Base-by-base conservation (phyloP, 2,329 filamentous ascomycete species). In the Paecilomyces sp. region DNA sequence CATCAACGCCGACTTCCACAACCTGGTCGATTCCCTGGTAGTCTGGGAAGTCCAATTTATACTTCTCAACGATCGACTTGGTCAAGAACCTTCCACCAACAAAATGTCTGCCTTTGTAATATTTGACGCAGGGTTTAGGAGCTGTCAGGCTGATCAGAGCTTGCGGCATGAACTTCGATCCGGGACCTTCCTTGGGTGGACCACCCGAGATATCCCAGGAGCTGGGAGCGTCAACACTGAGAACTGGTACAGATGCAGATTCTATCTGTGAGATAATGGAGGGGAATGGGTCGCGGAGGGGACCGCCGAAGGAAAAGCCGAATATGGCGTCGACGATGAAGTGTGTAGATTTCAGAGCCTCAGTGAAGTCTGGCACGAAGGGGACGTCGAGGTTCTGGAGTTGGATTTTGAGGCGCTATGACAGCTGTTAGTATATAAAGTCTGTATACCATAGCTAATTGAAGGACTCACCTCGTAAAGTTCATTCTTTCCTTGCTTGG, bases 311-410 rank as follows among this genome's bases (percentile, higher is more conserved):
- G 62, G 89, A 94, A 79, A 99, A 99, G 7, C 90, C 92, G 71
- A 99, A 99, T 63, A 99, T 91, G 9, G 94, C 91, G 75, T 99
- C 94, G 60, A 99, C 80, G 57, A 99, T 78, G 65, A 96, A 89
- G 71, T 97, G 89, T 1, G 89, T 83, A 57, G 85, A 80, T 54
- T 80, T 76, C 6, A 96, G 73, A 4, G 90, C 88, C 4, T 77
- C 67, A 1, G 81, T 72, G 67, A 97, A 96, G 73, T 97, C 90
- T 15, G 90, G 83, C 15, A 88, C 88, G 73, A 97, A 96, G 0
- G 90, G 90, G 30, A 99, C 81, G 11, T 88, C 82, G 58, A 97
- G 85, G 70, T 93, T 88, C 68, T 88, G 84, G 7, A 97, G 85
- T 77, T 99, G 94, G 65, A 86, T 94, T 65, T 86, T 82, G 51